Base-by-base conservation (phyloP, 1,284 basidiomycete genomes). In the Leccinum subfulvum region DNA sequence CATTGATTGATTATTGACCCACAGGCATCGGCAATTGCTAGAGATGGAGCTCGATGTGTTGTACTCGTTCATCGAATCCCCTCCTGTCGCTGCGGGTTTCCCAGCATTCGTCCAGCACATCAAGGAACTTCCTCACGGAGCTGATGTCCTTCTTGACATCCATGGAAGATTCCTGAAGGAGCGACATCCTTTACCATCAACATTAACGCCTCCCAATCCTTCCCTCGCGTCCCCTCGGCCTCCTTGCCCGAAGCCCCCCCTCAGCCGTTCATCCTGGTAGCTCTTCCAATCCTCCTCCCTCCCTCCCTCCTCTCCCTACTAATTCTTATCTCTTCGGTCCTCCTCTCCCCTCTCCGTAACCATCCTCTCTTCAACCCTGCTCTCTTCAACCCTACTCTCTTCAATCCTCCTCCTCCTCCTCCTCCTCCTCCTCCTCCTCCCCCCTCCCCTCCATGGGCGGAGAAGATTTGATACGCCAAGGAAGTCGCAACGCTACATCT, bases 401-500 rank as follows among this genome's bases (percentile, higher is more conserved):
- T 28, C 7, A 28, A 28, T 8, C 28, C 28, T 28, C 28, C 26
- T 26, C 26, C 26, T 26, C 26, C 26, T 18, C 41, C 41, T 10
- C 37, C 8, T 39, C 14, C 16, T 2, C 14, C 3, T 4, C 35
- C 35, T 13, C 13, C 28, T 8, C 28, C 28, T n/a, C n/a, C n/a
- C 21, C 21, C 21, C 26, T 28, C 26, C 26, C 26, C 26, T 28
- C 26, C 26, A 28, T 23, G n/a, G 65, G 11, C 26, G 61, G 52
- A 28, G 66, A 75, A 60, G 62, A 59, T 35, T 64, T 71, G 53
- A 65, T 75, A 62, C 65, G 60, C 60, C 66, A 60, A 54, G 63
- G 54, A 60, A 71, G 67, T 35, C 66, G 35, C 39, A 65, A 58
- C 56, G 28, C 62, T 37, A 26, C n/a, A 41, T 96, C 94, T 55